Percentiles rank a stretch among this genome's conserved stretches.
Conservation (phyloP, 2,329 filamentous ascomycete genomes). For the Ambrosiella cleistominuta region DNA sequence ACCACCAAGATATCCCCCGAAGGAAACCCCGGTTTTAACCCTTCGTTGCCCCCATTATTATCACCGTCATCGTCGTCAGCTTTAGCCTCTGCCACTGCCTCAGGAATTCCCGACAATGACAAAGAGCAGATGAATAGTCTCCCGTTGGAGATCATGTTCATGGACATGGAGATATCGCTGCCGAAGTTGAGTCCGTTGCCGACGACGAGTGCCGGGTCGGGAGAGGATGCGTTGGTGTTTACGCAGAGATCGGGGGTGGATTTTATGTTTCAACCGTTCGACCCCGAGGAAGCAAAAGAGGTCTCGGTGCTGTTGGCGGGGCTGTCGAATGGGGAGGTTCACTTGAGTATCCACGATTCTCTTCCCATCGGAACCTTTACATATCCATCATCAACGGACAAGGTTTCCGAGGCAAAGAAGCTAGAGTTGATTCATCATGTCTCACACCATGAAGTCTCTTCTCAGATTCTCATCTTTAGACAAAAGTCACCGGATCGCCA, state of each 20-base stretch:
- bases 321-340: constrained; percentile 50
- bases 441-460: constrained; percentile 57
- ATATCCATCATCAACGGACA: constrained; percentile 21
- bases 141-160: constrained; percentile 53
- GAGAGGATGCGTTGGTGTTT: constrained; percentile 48
- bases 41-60: no score
- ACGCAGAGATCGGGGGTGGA: constrained; percentile 53
- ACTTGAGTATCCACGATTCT: constrained; percentile 71
- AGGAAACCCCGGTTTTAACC: not conserved
- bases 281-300: constrained; percentile 49
- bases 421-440: constrained; percentile 39
- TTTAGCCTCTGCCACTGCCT: no score
- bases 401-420: constrained; percentile 15
- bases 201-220: constrained; percentile 37
- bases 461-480: constrained; percentile 51
- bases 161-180: constrained; percentile 60
- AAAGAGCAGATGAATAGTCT: constrained; percentile 27
- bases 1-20: constrained; percentile 7
- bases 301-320: constrained; percentile 66
- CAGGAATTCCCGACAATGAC: no score
- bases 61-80: no score
- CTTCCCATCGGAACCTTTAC: constrained; percentile 57
- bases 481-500: constrained; percentile 17
- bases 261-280: constrained; percentile 46
- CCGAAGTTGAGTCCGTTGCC: constrained; percentile 61